Base-by-base conservation (phyloP, 2,329 filamentous ascomycete species). In the Aspergillus sp. region DNA sequence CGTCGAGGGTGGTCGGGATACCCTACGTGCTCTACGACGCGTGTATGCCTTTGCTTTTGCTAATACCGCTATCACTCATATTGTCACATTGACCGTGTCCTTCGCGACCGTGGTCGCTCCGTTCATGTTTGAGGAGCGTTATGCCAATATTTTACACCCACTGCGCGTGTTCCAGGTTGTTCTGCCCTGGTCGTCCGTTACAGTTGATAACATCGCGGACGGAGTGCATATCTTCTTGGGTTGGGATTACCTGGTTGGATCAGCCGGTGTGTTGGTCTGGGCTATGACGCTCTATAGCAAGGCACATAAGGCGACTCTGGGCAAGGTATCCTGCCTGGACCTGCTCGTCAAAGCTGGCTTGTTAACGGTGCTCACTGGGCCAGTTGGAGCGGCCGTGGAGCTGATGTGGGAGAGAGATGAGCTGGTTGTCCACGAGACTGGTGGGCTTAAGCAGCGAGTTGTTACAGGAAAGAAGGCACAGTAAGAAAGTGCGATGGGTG, bases 341-440 rank as follows among this genome's bases (percentile, higher is more conserved):
- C 51, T 70, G 7, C 27, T 62, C 6, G 33, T 61, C 6, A 72
- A 73, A 53, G 56, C 65, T 13, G 50, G 49, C 8, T 10, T 62
- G 2, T 62, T 71, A 54, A 53, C 60, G 10, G 38, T 63, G 26
- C 9, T 74, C 9, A 57, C 65, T 8, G 74, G 75, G 0, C 73
- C 74, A 1, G 61, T 66, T 26, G 74, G 68, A 5, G 66, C 69
- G 13, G 66, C 68, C 6, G 65, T 73, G 6, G 61, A 68, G 35
- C 54, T 75, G 42, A 58, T 78, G 11, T 76, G 75, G 75, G 68
- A 71, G 51, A 67, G 74, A 42, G 75, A 78, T 57, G 69, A 74
- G 48, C 34, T 69, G 28, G 56, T 71, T 2, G 54, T 70, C 26
- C 53, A 62, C 43, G 60, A 62, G 44, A 60, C 59, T 49, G 64